phyloP scores from a whole-genome alignment of 2,329 filamentous ascomycete species.

The Exophiala phaeomuriformis region DNA sequence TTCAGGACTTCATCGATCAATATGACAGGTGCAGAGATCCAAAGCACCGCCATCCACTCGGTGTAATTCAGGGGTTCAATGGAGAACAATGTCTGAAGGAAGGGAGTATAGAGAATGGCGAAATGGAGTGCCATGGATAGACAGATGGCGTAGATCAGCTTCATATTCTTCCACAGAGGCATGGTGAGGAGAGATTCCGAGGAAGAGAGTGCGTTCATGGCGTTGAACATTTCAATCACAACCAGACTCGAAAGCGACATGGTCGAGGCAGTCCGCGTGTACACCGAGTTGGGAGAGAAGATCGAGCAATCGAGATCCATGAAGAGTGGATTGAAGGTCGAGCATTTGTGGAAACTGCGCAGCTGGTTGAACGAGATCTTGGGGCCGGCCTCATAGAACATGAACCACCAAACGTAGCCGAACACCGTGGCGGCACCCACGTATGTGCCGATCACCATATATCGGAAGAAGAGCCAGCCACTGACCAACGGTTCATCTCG shows the following conservation, averaged over 20 bases:
- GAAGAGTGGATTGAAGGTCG: slow-evolving; percentile 55
- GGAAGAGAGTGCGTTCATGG: slow-evolving; percentile 93
- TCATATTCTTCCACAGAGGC: slow-evolving; percentile 97
- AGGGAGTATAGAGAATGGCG: slow-evolving; percentile 81
- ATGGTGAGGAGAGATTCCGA: slow-evolving; percentile 90
- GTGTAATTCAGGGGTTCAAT: slow-evolving; percentile 77
- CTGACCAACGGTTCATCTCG: slow-evolving; percentile 87
- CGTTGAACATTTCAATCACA: slow-evolving; percentile 99
- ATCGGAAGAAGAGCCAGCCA: slow-evolving; percentile 95
- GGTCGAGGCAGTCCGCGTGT: slow-evolving; percentile 78
- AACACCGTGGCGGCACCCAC: slow-evolving; percentile 91
- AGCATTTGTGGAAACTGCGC: slow-evolving; percentile 90
- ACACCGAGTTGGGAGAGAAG: slow-evolving; percentile 69
- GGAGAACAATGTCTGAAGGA: slow-evolving; percentile 81
- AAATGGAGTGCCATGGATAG: slow-evolving; percentile 95
- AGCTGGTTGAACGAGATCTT: slow-evolving; percentile 88
- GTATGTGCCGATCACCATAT: slow-evolving; percentile 91
- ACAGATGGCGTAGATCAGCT: slow-evolving; percentile 88
- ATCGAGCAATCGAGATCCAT: slow-evolving; percentile 86
- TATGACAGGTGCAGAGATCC: slow-evolving; percentile 85
- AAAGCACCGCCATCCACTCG: slow-evolving; percentile 88
- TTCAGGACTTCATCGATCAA: slow-evolving; percentile 81
- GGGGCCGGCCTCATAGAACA: slow-evolving; percentile 85
- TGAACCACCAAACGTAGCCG: slow-evolving; percentile 99
- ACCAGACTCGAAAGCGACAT: slow-evolving; percentile 86